Percentiles rank a stretch among this genome's conserved stretches.
Evolutionary conservation across 2,329 filamentous ascomycete genomes (phyloP).

Genomic region (Fusarium chaquense): DNA sequence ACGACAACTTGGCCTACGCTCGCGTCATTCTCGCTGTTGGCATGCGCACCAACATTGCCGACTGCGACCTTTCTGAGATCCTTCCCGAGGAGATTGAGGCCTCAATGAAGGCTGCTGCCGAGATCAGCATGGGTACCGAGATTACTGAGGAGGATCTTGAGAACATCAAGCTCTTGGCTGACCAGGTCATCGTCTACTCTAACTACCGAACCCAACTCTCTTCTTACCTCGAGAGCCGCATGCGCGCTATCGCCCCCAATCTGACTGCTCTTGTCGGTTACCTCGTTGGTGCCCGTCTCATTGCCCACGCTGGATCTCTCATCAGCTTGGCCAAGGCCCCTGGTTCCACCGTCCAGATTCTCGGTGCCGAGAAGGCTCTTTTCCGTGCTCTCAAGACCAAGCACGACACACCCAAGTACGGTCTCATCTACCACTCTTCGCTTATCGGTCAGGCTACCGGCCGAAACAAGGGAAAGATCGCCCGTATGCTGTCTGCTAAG

Average conservation of each 20-base stretch:
- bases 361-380: slow-evolving; percentile 97
- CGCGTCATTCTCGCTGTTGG: slow-evolving; percentile 90
- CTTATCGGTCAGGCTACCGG: slow-evolving; percentile 97
- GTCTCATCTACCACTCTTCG: slow-evolving; percentile 91
- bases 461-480: slow-evolving; percentile 99
- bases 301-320: slow-evolving; percentile 93
- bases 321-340: slow-evolving; percentile 96
- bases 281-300: slow-evolving; percentile 92
- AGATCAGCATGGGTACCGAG: slow-evolving; percentile 98
- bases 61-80: slow-evolving; percentile 85
- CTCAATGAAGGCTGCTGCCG: slow-evolving; percentile 91
- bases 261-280: slow-evolving; percentile 93
- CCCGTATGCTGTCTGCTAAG: slow-evolving; percentile 94
- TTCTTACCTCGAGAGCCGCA: slow-evolving; percentile 89
- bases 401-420: slow-evolving; percentile 98
- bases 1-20: slow-evolving; percentile 95
- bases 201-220: slow-evolving; percentile 91
- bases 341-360: slow-evolving; percentile 95
- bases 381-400: slow-evolving; percentile 99
- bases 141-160: slow-evolving; percentile 92
- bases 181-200: slow-evolving; percentile 92
- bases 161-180: slow-evolving; percentile 90
- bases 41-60: slow-evolving; percentile 83
- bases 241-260: slow-evolving; percentile 97
- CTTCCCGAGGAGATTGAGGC: slow-evolving; percentile 95